Base-by-base conservation (phyloP, 345 rosid species). In the Eutrema yunnanense region DNA sequence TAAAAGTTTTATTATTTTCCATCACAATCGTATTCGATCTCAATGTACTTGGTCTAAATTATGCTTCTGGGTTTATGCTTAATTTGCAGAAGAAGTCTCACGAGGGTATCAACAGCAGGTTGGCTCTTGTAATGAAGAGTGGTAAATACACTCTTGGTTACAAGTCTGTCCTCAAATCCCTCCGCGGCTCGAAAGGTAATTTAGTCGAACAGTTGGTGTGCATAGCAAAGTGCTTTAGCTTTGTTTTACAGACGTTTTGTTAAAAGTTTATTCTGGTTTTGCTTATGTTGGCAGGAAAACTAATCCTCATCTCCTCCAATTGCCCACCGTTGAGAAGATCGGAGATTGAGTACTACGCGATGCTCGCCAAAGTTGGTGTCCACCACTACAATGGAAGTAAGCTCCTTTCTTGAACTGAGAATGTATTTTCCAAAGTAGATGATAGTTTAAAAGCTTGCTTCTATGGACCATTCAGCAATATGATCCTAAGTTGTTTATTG, bases 81-180 rank as follows among this genome's bases (percentile, higher is more conserved):
- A 3, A 48, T 75, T 69, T 16, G 78, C 87, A 89, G 96, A 89
- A 89, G 85, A 89, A 89, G 90, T 85, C 92, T 13, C 96, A 89
- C 62, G 96, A 89, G 77, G 85, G 90, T 44, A 87, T 89, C 77
- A 89, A 89, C 85, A 89, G 80, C 67, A 89, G 96, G 78, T 71
- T 89, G 71, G 92, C 92, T 53, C 85, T 89, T 8, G 96, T 86
- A 33, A 86, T 89, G 92, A 89, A 89, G 84, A 89, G 96, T 76
- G 96, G 96, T 2, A 87, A 83, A 75, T 87, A 71, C 87, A 87
- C 88, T 59, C 75, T 87, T 26, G 96, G 92, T 7, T 85, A 84
- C 84, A 89, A 89, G 64, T 87, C 90, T 13, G 92, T 89, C 8
- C 96, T 89, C 44, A 82, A 83, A 73, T 79, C 88, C 34, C 84